Percentiles rank a stretch among this genome's conserved stretches.
These are phyloP conservation scores for Saccharomycopsis synnaedendra DNA, from an alignment of 805 yeast species.

Conservation along the genomic window DNA sequence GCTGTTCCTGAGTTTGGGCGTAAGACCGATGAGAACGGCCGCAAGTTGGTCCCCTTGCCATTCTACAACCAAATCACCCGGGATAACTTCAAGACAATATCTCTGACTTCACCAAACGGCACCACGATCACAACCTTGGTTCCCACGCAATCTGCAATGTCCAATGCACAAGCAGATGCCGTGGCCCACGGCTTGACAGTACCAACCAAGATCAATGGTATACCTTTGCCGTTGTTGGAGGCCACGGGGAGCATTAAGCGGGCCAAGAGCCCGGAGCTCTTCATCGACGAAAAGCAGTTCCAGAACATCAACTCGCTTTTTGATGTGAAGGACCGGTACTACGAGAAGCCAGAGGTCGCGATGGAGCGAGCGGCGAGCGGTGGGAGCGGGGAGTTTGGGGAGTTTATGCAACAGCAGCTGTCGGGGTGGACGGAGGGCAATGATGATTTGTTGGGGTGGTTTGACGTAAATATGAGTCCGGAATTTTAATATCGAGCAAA, in stretches of 20 bases:
- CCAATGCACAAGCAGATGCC: constrained; percentile 45
- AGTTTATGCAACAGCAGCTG: constrained; percentile 70
- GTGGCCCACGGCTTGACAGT: constrained; percentile 43
- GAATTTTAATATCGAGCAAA: constrained; percentile 32
- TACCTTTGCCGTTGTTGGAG: constrained; percentile 60
- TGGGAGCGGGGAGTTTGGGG: constrained; percentile 27
- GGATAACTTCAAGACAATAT: constrained; percentile 78
- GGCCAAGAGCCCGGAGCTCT: neutral
- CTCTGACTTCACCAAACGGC: constrained; percentile 85
- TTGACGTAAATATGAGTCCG: constrained; percentile 68
- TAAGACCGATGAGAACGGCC: constrained; percentile 19
- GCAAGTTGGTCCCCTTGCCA: constrained; percentile 63
- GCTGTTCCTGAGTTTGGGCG: constrained; percentile 14
- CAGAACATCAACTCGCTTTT: neutral
- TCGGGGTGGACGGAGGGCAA: constrained; percentile 79
- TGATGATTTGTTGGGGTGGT: constrained; percentile 92
- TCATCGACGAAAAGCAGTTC: neutral
- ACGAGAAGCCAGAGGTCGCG: neutral
- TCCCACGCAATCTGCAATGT: constrained; percentile 72
- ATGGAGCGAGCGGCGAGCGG: neutral
- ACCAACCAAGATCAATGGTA: constrained; percentile 55
- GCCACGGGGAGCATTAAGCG: constrained; percentile 59
- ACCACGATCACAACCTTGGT: constrained; percentile 83
- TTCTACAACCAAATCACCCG: constrained; percentile 83
- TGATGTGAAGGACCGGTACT: neutral